Base-by-base conservation (phyloP, 31 red algal genomes). In the Porphyra umbilicalis region DNA sequence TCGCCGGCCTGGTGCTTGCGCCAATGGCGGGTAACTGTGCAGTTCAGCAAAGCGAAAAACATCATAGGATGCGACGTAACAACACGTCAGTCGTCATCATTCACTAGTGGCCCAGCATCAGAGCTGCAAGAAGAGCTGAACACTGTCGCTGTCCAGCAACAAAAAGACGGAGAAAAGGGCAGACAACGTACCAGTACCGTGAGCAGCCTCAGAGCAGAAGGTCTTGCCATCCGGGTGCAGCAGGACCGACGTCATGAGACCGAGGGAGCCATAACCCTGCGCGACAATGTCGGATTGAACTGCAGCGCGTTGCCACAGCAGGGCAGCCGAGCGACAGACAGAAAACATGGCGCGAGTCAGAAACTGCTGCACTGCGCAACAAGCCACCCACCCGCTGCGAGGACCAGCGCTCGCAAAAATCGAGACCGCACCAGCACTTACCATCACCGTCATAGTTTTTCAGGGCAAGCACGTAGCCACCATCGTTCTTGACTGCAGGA, bases 371-470 rank as follows among this genome's bases (percentile, higher is more conserved):
- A 71, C 20, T 4, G 25, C 20, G 13, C 42, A 46, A 9, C 10
- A 46, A 71, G 30, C 25, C 13, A 4, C 25, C 14, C 57, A 0
- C 57, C 57, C 30, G 20, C 57, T n/a, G 11, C 25, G 30, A 4
- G 57, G 25, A 18, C 57, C 25, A 71, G 57, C 57, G 57, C 7
- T 16, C n/a, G n/a, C 42, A 46, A 46, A 16, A 7, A 2, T 2
- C 5, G 2, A 9, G 5, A 16, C 1, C 42, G 8, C 2, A 2
- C 5, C 42, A 9, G 57, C 25, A 91, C 81, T 86, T 94, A 77
- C 88, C 94, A 77, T 98, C 95, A 18, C 95, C 95, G 76, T 98
- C 95, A 75, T 98, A 98, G 83, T 98, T 98, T 83, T 93, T 98
- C 9, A 92, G 83, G 14, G 95, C 91, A 14, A 85, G 86, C 15